phyloP scores from a whole-genome alignment of 2,329 filamentous ascomycete species.

The Drechslerella stenobrocha region DNA sequence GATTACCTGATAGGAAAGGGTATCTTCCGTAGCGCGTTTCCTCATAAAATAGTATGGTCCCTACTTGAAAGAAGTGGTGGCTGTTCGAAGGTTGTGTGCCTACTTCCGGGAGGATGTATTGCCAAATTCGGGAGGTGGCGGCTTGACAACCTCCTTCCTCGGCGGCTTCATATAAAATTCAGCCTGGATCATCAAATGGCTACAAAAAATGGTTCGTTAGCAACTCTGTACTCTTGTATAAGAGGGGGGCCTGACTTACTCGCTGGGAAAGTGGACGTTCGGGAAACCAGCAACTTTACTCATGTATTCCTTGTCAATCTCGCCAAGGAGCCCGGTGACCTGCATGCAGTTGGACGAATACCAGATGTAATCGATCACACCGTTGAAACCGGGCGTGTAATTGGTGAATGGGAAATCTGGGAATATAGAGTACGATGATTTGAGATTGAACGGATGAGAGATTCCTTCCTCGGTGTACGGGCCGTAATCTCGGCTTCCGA shows the following conservation, averaged over 20 bases:
- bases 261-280: slow-evolving; percentile 90
- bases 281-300: slow-evolving; percentile 87
- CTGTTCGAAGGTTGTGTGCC: slow-evolving; percentile 54
- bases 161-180: slow-evolving; percentile 86
- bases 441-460: slow-evolving; percentile 88
- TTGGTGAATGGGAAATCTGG: slow-evolving; percentile 92
- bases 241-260: slow-evolving; percentile 56
- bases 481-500: slow-evolving; percentile 81
- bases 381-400: slow-evolving; percentile 89
- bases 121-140: slow-evolving; percentile 67
- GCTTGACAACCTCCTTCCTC: slow-evolving; percentile 71
- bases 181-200: slow-evolving; percentile 81
- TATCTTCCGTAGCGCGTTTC: slow-evolving; percentile 48
- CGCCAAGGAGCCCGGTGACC: slow-evolving; percentile 79
- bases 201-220: slow-evolving; percentile 31
- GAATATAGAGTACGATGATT: slow-evolving; percentile 83
- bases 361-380: slow-evolving; percentile 96
- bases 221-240: neutral
- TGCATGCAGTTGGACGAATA: slow-evolving; percentile 89
- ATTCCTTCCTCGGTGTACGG: slow-evolving; percentile 92
- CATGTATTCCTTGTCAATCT: slow-evolving; percentile 82
- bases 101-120: slow-evolving; percentile 51
- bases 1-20: slow-evolving; percentile 34
- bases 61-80: slow-evolving; percentile 51
- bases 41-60: slow-evolving; percentile 38